Conservation (phyloP, 73 alveolate species). For the Diophrys appendiculata region DNA sequence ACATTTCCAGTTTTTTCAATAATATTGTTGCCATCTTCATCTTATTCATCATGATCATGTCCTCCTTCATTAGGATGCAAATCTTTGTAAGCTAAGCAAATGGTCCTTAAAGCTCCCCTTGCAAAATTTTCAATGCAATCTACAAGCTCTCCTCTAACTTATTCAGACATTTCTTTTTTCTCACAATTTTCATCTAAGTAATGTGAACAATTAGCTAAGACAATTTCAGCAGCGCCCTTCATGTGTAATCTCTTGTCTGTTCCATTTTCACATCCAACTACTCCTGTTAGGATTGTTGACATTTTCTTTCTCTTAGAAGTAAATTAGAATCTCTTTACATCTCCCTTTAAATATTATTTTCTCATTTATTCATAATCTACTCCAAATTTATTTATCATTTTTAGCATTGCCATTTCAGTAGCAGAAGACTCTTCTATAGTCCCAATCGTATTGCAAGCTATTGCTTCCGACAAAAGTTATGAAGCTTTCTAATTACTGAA, state of each 20-base stretch:
- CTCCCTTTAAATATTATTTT: conserved; percentile 16
- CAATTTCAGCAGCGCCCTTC: conserved; percentile 69
- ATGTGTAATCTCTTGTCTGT: conserved; percentile 48
- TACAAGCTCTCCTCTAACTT: background rate
- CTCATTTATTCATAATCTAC: conserved; percentile 28
- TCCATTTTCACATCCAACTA: conserved; percentile 52
- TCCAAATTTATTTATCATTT: conserved; percentile 40
- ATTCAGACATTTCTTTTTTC: background rate
- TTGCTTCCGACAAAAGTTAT: conserved; percentile 37
- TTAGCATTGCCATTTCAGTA: conserved; percentile 71
- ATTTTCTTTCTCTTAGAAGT: conserved; percentile 70
- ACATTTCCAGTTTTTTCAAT: conserved; percentile 58
- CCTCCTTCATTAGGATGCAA: conserved; percentile 59
- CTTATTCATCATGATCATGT: conserved; percentile 38
- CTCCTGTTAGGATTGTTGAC: conserved; percentile 57
- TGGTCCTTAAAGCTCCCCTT: conserved; percentile 75
- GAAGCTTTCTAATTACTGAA: conserved; percentile 14
- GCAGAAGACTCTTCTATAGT: conserved; percentile 28
- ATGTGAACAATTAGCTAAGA: conserved; percentile 11
- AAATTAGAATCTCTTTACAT: conserved; percentile 53
- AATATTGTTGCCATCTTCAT: conserved; percentile 2
- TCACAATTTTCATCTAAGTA: conserved; percentile 10
- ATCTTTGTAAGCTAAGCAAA: conserved; percentile 82
- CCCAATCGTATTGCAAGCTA: conserved; percentile 27
- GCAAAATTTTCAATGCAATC: conserved; percentile 77